phyloP scores from a whole-genome alignment of 371 early-diverging fungal genomes.

The Zopfochytrium polystomum region DNA sequence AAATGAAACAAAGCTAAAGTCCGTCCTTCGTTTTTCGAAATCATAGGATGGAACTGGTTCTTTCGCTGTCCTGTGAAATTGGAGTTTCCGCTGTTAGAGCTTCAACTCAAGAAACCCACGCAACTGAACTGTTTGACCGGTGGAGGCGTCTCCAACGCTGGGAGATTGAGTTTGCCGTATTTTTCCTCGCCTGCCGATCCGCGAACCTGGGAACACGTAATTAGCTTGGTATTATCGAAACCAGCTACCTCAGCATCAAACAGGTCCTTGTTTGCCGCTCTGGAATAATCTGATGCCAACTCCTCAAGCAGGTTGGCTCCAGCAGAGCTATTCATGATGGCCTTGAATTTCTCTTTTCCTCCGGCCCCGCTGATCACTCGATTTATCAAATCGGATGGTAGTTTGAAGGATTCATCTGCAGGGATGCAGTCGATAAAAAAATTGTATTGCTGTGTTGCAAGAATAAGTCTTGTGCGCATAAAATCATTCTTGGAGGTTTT shows the following conservation, averaged over 20 bases:
- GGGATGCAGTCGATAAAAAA: slow-evolving; percentile 57
- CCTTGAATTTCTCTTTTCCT: slow-evolving; percentile 17
- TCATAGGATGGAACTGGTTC: slow-evolving; percentile 30
- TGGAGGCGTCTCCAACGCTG: slow-evolving; percentile 8
- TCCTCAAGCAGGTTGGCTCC: slow-evolving; percentile 30
- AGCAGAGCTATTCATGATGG: slow-evolving; percentile 6
- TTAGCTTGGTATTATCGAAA: background rate
- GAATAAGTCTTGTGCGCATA: background rate
- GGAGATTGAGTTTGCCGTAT: slow-evolving; percentile 19
- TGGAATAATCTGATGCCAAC: slow-evolving; percentile 35
- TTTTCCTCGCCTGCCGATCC: slow-evolving; percentile 2
- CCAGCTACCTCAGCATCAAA: slow-evolving; percentile 42
- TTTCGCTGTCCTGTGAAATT: slow-evolving; percentile 19
- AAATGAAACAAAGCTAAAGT: slow-evolving; percentile 50
- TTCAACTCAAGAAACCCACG: background rate
- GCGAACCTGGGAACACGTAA: slow-evolving; percentile 5
- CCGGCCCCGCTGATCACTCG: slow-evolving; percentile 20
- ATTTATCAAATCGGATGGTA: slow-evolving; percentile 11
- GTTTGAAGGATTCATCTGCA: slow-evolving; percentile 22
- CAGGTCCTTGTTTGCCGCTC: slow-evolving; percentile 43
- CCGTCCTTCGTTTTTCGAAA: slow-evolving; percentile 26
- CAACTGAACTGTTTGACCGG: slow-evolving; percentile 14
- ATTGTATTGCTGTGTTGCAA: slow-evolving; percentile 35
- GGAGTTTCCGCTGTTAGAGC: background rate
- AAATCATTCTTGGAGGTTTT: slow-evolving; percentile 30